A percentile compares a stretch with the other conserved stretches of the same genome.
Conservation (phyloP, 1,139 yeast genomes). For the Hemisphaericaspora xylofermentans region DNA sequence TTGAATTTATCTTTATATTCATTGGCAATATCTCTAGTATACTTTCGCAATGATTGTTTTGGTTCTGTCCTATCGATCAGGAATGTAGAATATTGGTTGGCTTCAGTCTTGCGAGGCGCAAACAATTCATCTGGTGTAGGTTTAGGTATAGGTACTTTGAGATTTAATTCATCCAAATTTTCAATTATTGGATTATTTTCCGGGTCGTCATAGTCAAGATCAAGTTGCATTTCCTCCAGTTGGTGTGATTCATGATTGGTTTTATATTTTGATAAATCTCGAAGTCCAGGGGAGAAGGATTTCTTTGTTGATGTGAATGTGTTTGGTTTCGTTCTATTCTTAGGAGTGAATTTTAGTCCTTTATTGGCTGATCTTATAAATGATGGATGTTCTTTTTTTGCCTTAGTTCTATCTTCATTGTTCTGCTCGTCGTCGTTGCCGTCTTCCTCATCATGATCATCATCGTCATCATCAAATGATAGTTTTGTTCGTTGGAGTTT, state of each 20-base stretch:
- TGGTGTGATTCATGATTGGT: not conserved
- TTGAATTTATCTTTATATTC: constrained; percentile 13
- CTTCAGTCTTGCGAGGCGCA: constrained; percentile 2
- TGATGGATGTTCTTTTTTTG: no score
- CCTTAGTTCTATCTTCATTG: not conserved
- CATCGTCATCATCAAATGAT: constrained; percentile 8
- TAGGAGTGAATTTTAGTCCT: not conserved
- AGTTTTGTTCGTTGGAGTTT: constrained; percentile 9
- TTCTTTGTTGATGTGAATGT: not conserved
- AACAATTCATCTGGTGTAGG: not conserved
- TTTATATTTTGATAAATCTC: constrained; percentile 6
- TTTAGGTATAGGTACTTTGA: not conserved
- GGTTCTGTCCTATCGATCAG: constrained; percentile 1
- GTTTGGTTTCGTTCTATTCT: not conserved
- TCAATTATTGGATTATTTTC: constrained; percentile 23
- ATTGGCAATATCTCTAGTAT: constrained; percentile 8
- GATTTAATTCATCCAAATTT: constrained; percentile 16
- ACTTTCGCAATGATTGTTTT: constrained; percentile 6
- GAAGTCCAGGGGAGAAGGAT: not conserved
- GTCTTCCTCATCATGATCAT: constrained; percentile 9
- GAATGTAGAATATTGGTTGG: constrained; percentile 8
- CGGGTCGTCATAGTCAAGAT: constrained; percentile 17
- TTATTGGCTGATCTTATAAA: not conserved
- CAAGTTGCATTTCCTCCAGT: constrained; percentile 6
- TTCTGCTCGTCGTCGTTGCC: constrained; percentile 6